A percentile compares a stretch with the other conserved stretches of the same genome.
Conservation (phyloP, 495 filamentous ascomycete genomes). For the Daldinia bambusicola region DNA sequence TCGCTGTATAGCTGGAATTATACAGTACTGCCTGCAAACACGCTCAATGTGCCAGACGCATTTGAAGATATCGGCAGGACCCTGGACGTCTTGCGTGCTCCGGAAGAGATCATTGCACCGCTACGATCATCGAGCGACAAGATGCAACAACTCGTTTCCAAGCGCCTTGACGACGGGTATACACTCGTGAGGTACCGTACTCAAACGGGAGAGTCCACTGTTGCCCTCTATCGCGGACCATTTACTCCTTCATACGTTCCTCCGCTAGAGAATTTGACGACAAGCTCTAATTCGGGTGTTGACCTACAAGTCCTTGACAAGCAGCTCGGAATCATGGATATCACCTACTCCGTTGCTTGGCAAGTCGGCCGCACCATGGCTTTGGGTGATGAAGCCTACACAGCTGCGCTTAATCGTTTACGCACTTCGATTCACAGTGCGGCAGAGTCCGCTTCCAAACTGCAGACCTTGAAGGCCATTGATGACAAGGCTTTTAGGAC, state of each 20-base stretch:
- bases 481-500: not conserved
- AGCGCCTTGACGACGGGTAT: slow-evolving; percentile 55
- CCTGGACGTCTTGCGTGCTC: slow-evolving; percentile 12
- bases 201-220: slow-evolving; percentile 56
- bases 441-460: not conserved
- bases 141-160: slow-evolving; percentile 6
- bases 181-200: slow-evolving; percentile 48
- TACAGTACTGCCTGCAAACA: slow-evolving; percentile 49
- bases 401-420: not conserved
- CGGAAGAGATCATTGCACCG: slow-evolving; percentile 4
- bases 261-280: slow-evolving; percentile 23
- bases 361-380: slow-evolving; percentile 55
- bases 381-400: slow-evolving; percentile 20
- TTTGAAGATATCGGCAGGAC: slow-evolving; percentile 34
- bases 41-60: slow-evolving; percentile 47
- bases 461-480: not conserved
- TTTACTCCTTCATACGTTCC: slow-evolving; percentile 46
- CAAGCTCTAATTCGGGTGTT: slow-evolving; percentile 47
- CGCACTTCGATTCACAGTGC: not conserved
- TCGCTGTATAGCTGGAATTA: slow-evolving; percentile 61
- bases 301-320: slow-evolving; percentile 60
- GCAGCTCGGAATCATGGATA: slow-evolving; percentile 57
- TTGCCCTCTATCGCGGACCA: slow-evolving; percentile 56
- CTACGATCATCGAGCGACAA: not conserved
- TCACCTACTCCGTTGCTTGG: slow-evolving; percentile 61